Evolutionary conservation across 2,329 filamentous ascomycete genomes (phyloP).

Genomic region (Blastomyces gilchristii): DNA sequence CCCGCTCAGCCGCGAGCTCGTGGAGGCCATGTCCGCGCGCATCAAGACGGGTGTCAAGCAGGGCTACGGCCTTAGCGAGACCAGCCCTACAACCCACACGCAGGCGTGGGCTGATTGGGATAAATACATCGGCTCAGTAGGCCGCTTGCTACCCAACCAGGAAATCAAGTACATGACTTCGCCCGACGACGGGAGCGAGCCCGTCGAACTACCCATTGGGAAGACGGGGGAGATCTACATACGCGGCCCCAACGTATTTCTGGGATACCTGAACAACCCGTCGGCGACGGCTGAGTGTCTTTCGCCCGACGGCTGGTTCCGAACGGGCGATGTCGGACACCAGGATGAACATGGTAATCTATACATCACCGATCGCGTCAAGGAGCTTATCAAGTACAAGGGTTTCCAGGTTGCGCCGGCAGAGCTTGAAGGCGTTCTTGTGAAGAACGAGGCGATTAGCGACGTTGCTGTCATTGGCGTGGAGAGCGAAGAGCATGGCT

Average conservation of each 20-base stretch:
- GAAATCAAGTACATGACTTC: conserved; percentile 65
- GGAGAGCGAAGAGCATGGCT: conserved; percentile 50
- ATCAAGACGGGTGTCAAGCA: conserved; percentile 78
- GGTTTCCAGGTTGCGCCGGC: conserved; percentile 62
- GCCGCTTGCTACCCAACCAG: conserved; percentile 67
- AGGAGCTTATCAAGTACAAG: conserved; percentile 55
- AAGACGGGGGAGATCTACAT: conserved; percentile 60
- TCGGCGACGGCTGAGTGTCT: conserved; percentile 47
- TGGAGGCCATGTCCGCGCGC: conserved; percentile 62
- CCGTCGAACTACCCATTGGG: conserved; percentile 49
- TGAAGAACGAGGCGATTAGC: conserved; percentile 40
- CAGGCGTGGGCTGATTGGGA: conserved; percentile 69
- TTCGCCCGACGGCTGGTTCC: conserved; percentile 68
- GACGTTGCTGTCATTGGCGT: conserved; percentile 57
- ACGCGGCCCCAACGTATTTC: conserved; percentile 54
- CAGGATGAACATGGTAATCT: conserved; percentile 69
- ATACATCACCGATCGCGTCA: conserved; percentile 80
- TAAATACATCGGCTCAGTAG: conserved; percentile 65
- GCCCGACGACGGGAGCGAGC: conserved; percentile 40
- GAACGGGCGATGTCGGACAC: conserved; percentile 77
- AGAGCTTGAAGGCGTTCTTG: conserved; percentile 50
- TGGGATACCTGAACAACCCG: conserved; percentile 52
- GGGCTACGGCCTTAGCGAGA: conserved; percentile 84
- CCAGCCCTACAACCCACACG: conserved; percentile 65
- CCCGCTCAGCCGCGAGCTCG: conserved; percentile 69